Base-by-base conservation (phyloP, 345 rosid genomes). In the Luvunga scandens region DNA sequence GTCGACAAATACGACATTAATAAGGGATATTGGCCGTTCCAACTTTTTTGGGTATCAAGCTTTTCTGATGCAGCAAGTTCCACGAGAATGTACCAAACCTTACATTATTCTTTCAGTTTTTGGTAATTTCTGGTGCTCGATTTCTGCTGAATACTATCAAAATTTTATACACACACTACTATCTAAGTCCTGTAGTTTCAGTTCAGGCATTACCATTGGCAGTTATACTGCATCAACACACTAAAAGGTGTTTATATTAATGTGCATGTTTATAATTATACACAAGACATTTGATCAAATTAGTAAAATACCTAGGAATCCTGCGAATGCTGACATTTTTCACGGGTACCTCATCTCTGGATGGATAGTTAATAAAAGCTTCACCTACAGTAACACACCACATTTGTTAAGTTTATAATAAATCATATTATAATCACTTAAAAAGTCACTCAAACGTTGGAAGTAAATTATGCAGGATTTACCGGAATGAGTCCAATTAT, bases 401-500 rank as follows among this genome's bases (percentile, higher is more conserved):
- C 42, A 5, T 22, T 56, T 38, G 36, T 50, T 24, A 14, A 34
- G 25, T 3, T 24, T 8, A 28, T 34, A 34, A 38, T 24, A 33
- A 69, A 4, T 50, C 28, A 27, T 2, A 31, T 2, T 65, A 61
- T 65, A 61, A 61, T 25, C 30, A 61, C 18, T 62, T 62, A 6
- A 36, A 36, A 25, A 60, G 21, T 9, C 53, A 6, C 19, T 39
- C 30, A 21, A 57, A 30, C 10, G 38, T 8, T 30, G 8, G 45
- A 34, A 71, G 9, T 28, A 18, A 70, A 3, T 71, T 33, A 66
- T 30, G 5, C 6, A 55, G 30, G 36, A 31, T 13, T 86, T 83
- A 91, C 93, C 87, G 87, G 79, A 42, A 91, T 64, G 50, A 91
- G 87, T 75, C 95, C 95, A 74, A 91, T 88, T 75, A 91, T 85